Percentiles rank a stretch among this genome's conserved stretches.
phyloP scores from a whole-genome alignment of 2,329 filamentous ascomycete genomes.

The Cryoendolithus antarcticus region DNA sequence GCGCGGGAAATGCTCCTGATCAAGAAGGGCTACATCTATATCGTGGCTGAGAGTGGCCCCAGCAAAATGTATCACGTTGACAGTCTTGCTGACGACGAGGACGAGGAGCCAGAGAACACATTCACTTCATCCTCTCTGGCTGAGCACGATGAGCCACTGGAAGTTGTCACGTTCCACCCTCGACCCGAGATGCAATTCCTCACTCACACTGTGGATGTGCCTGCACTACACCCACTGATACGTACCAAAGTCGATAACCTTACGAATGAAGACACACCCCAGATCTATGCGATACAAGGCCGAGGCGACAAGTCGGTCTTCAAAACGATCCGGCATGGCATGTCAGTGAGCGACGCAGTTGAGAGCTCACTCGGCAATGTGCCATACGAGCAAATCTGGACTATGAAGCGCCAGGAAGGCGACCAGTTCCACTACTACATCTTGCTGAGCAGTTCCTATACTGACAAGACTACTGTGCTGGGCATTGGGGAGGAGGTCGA shows the following conservation, averaged over 20 bases:
- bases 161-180: conserved; percentile 75
- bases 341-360: conserved; percentile 67
- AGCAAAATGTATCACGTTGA: conserved; percentile 95
- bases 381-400: conserved; percentile 57
- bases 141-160: conserved; percentile 59
- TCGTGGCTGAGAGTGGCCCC: conserved; percentile 84
- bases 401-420: conserved; percentile 67
- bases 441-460: conserved; percentile 48
- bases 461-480: conserved; percentile 61
- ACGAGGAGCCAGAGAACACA: conserved; percentile 54
- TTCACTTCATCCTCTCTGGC: conserved; percentile 51
- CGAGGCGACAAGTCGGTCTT: conserved; percentile 82
- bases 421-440: conserved; percentile 92
- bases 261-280: conserved; percentile 83
- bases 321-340: conserved; percentile 78
- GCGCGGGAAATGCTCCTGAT: conserved; percentile 81
- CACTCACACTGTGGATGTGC: conserved; percentile 38
- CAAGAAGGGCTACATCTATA: conserved; percentile 90
- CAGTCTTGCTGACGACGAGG: conserved; percentile 89
- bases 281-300: conserved; percentile 88
- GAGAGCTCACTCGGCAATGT: conserved; percentile 17
- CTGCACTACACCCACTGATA: conserved; percentile 76
- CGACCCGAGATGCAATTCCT: conserved; percentile 67
- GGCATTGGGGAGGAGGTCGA: conserved; percentile 96
- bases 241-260: conserved; percentile 88